Evolutionary conservation across 2,329 filamentous ascomycete genomes (phyloP).

Genomic region (Xylariomycetidae sp.): DNA sequence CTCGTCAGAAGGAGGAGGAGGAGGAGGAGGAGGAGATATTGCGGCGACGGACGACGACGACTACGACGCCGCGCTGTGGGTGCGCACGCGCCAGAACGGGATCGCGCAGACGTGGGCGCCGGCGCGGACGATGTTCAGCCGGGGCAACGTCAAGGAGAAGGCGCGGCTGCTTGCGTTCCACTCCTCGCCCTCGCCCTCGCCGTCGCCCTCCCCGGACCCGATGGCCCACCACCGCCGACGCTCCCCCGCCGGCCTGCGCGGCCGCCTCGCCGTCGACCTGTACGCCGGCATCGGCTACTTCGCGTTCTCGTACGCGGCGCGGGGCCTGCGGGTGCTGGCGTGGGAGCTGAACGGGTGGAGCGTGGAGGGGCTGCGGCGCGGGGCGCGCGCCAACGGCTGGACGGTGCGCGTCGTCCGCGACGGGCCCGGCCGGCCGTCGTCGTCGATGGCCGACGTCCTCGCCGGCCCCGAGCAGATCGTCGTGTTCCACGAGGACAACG

Average conservation of each 20-base stretch:
- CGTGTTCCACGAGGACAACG: constrained; percentile 66
- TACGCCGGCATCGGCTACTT: constrained; percentile 96
- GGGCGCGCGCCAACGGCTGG: constrained; percentile 66
- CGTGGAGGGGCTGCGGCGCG: constrained; percentile 73
- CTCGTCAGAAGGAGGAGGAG: constrained; percentile 16
- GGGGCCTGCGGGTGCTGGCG: constrained; percentile 69
- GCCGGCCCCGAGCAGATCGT: constrained; percentile 49
- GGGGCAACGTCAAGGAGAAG: constrained; percentile 88
- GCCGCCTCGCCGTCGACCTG: constrained; percentile 63
- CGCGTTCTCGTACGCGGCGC: constrained; percentile 71
- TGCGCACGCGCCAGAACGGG: constrained; percentile 68
- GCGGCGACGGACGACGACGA: constrained; percentile 38
- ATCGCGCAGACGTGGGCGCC: constrained; percentile 85
- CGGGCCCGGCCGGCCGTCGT: constrained; percentile 15
- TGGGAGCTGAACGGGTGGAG: constrained; percentile 92
- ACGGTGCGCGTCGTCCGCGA: constrained; percentile 45
- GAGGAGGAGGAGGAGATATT: not conserved
- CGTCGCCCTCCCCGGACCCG: too few relatives aligned
- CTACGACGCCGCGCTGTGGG: constrained; percentile 70
- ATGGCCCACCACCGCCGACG: too few relatives aligned
- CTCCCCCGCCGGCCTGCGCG: too few relatives aligned
- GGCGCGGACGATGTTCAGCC: constrained; percentile 87
- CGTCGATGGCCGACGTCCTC: constrained; percentile 28
- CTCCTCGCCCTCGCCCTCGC: too few relatives aligned
- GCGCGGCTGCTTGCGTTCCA: constrained; percentile 61